Percentiles rank a stretch among this genome's conserved stretches.
phyloP scores from a whole-genome alignment of 1,139 yeast species.

The Candida sp. region DNA sequence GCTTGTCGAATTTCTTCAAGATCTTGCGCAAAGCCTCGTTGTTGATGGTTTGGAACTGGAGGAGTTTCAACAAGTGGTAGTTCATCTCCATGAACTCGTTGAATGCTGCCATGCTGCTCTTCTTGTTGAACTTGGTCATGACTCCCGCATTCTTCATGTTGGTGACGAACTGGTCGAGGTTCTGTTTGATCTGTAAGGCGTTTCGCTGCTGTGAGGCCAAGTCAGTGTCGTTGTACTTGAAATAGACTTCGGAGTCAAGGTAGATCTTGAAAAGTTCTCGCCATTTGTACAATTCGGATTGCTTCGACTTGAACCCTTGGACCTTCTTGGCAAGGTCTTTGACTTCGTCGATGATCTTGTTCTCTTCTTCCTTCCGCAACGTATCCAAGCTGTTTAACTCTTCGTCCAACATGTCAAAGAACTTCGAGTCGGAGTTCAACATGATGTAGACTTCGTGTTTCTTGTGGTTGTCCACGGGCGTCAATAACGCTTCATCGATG shows the following conservation, averaged over 20 bases:
- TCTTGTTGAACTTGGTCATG: conserved; percentile 49
- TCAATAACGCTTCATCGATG: conserved; percentile 9
- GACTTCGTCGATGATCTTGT: conserved; percentile 46
- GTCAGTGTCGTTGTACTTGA: conserved; percentile 54
- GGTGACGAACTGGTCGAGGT: conserved; percentile 44
- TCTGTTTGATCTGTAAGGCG: conserved; percentile 40
- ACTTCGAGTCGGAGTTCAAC: conserved; percentile 50
- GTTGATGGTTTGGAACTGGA: conserved; percentile 67
- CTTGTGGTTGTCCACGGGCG: conserved; percentile 10
- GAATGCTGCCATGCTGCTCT: conserved; percentile 51
- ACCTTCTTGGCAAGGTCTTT: conserved; percentile 39
- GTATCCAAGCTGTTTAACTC: conserved; percentile 57
- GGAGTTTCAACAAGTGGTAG: conserved; percentile 55
- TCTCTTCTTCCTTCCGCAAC: conserved; percentile 50
- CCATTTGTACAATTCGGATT: conserved; percentile 71
- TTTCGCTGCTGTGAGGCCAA: conserved; percentile 44
- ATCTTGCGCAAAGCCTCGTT: conserved; percentile 68
- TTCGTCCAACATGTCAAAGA: conserved; percentile 60
- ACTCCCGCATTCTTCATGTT: conserved; percentile 48
- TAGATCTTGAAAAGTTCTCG: conserved; percentile 67
- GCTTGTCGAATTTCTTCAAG: conserved; percentile 76
- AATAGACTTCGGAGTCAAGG: conserved; percentile 69
- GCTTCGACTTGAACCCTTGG: conserved; percentile 22
- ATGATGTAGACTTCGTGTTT: conserved; percentile 36
- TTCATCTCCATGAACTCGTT: conserved; percentile 57